These are phyloP conservation scores for Quercus variabilis DNA, from an alignment of 306 rosid species.

Conservation along the genomic window DNA sequence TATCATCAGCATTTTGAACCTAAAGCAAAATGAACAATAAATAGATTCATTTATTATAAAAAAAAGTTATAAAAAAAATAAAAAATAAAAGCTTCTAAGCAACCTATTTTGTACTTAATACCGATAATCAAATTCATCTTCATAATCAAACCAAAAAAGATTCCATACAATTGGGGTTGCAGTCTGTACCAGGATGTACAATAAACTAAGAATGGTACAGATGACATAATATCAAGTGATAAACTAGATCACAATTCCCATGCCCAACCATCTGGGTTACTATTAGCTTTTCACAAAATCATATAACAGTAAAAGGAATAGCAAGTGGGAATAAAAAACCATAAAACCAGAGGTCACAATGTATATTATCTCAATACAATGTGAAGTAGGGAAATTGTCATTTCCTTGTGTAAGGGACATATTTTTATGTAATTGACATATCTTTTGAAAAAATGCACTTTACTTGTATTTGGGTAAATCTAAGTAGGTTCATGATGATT, in stretches of 20 bases:
- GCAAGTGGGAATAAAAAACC: not conserved
- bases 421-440: no score
- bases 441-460: no score
- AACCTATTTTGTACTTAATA: not conserved
- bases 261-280: not conserved
- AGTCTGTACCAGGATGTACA: not conserved
- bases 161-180: not conserved
- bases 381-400: no score
- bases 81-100: conserved; percentile 3
- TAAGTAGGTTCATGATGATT: no score
- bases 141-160: not conserved
- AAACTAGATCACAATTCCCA: not conserved
- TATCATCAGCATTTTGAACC: conserved; percentile 99
- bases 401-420: no score
- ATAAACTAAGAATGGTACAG: not conserved
- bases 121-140: not conserved
- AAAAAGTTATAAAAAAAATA: not conserved
- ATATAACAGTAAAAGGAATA: not conserved
- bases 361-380: not conserved
- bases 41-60: conserved; percentile 8
- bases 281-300: not conserved
- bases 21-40: conserved; percentile 38
- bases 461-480: no score
- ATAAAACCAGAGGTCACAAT: not conserved
- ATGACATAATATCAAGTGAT: not conserved